These are phyloP conservation scores for Candida ipomoeae DNA, from an alignment of 805 yeast genomes.

Conservation along the genomic window DNA sequence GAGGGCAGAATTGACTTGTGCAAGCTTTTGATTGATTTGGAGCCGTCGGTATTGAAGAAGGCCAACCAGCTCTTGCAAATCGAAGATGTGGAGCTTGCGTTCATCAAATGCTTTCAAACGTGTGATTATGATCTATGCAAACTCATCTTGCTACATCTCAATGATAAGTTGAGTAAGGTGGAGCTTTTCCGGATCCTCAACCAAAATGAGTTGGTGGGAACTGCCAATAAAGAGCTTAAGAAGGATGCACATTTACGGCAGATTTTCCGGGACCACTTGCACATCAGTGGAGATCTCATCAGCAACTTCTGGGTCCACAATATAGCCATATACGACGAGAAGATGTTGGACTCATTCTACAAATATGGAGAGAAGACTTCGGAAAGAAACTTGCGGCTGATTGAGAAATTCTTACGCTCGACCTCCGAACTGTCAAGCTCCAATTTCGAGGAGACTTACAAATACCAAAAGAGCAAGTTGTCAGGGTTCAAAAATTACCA, in stretches of 20 bases:
- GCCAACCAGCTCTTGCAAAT: slow-evolving; percentile 58
- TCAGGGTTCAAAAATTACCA: slow-evolving; percentile 13
- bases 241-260: slow-evolving; percentile 13
- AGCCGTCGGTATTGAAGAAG: slow-evolving; percentile 58
- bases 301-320: slow-evolving; percentile 35
- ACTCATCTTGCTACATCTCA: slow-evolving; percentile 53
- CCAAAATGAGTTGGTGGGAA: slow-evolving; percentile 33
- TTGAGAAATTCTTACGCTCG: background rate
- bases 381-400: slow-evolving; percentile 15
- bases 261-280: slow-evolving; percentile 19
- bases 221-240: slow-evolving; percentile 21
- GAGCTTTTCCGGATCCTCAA: slow-evolving; percentile 67
- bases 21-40: slow-evolving; percentile 61
- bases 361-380: slow-evolving; percentile 29
- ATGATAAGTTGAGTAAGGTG: slow-evolving; percentile 53
- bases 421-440: background rate
- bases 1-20: slow-evolving; percentile 79
- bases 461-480: slow-evolving; percentile 24
- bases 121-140: slow-evolving; percentile 58
- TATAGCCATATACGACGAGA: slow-evolving; percentile 23
- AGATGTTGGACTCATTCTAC: slow-evolving; percentile 25
- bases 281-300: slow-evolving; percentile 35
- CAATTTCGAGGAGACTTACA: slow-evolving; percentile 12
- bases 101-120: slow-evolving; percentile 60
- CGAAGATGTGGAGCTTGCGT: slow-evolving; percentile 68